Evolutionary conservation across 176 grass and related monocot species (phyloP), one percentile per base, ranked within the genome.

Genomic region (Aegilops umbellulata): DNA sequence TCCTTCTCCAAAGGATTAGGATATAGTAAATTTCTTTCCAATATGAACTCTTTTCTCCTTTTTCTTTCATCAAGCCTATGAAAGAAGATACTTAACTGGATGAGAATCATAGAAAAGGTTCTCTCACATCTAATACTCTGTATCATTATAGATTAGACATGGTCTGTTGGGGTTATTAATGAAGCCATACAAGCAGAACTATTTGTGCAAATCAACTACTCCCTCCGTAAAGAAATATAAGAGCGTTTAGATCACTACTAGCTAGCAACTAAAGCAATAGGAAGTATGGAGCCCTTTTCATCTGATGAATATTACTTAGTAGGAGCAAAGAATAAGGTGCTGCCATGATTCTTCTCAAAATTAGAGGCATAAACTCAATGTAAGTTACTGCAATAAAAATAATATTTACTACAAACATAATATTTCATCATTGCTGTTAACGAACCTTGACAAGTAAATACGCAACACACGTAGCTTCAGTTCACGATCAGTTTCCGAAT

Each of bases 11-110:
- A 66, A 69, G 94, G 92, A 84, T 91, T 94, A 49, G 97, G 94
- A 68, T 88, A 99, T 35, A 96, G 85, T 84, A 99, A 76, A 57
- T 99, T 99, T 83, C 97, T 99, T 86, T 99, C 97, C 82, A 99
- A 81, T 91, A 99, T 92, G 80, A 99, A 99, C 65, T 99, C 92
- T 66, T 99, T 99, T 80, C 97, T 96, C 77, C 97, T 89, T 87
- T 99, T 96, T 82, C 97, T 99, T 91, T 99, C 97, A 91, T 99
- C 97, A 92, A 99, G 86, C 82, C 93, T 98, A 77, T 66, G 65
- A 76, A 87, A 14, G 31, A 20, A 73, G 26, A 71, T 7, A 75
- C 27, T 29, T n/a, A 38, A 65, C 66, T 75, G 14, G 29, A 30
- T 22, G 13, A 38, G 31, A 82, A 77, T 9, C 74, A 79, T 42